These are phyloP conservation scores for Trichaptum fuscoviolaceum DNA, from an alignment of 768 basidiomycete species.

Conservation along the genomic window DNA sequence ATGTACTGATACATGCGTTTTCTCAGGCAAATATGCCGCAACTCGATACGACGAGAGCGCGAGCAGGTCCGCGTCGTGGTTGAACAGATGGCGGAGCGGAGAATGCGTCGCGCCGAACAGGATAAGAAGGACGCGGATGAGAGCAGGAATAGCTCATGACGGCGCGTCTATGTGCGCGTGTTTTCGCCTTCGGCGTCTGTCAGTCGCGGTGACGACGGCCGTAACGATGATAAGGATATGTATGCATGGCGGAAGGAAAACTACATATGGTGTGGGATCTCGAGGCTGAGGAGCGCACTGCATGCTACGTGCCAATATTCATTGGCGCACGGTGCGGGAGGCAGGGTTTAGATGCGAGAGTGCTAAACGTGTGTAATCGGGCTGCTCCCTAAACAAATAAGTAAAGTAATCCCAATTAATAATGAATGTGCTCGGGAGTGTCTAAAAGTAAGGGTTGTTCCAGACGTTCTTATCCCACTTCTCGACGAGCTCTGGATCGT, in stretches of 20 bases:
- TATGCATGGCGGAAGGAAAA: neutral
- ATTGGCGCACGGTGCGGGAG: neutral
- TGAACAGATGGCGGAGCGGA: conserved; percentile 53
- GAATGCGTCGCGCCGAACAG: neutral
- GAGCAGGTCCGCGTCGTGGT: conserved; percentile 50
- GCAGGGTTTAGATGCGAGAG: neutral
- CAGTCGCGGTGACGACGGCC: neutral
- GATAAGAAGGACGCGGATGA: neutral
- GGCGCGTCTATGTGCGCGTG: neutral
- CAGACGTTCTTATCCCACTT: conserved; percentile 70
- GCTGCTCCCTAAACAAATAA: neutral
- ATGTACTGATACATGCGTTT: conserved; percentile 5
- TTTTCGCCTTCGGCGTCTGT: neutral
- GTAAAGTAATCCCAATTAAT: conserved; percentile 13
- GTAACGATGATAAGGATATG: neutral
- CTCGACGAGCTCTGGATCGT: conserved; percentile 67
- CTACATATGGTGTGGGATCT: neutral
- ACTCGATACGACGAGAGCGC: conserved; percentile 48
- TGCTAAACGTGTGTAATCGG: neutral
- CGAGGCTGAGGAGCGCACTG: neutral
- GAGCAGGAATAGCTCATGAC: neutral
- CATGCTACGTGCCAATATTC: neutral
- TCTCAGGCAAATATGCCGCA: conserved; percentile 60
- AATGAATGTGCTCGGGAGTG: neutral
- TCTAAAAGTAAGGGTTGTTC: conserved; percentile 18